Percentiles rank a stretch among this genome's conserved stretches.
These are phyloP conservation scores for Zymoseptoria brevis DNA, from an alignment of 2,329 filamentous ascomycete genomes.

Conservation along the genomic window DNA sequence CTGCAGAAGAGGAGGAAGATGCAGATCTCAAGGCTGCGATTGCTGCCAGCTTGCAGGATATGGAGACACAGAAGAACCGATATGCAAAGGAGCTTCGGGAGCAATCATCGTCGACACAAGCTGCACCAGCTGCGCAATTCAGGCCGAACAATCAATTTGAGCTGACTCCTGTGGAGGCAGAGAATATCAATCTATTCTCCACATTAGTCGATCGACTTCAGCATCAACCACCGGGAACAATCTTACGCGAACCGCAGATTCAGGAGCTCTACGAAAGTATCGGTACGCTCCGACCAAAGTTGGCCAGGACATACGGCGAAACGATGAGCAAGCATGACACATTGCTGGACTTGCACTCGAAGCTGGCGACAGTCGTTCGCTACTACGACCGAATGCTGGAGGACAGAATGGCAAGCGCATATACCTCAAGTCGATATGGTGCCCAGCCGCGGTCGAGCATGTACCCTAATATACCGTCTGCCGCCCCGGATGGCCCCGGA, in stretches of 20 bases:
- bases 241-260: conserved; percentile 92
- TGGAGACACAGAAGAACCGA: conserved; percentile 95
- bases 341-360: conserved; percentile 85
- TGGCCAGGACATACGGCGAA: conserved; percentile 92
- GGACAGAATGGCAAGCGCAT: conserved; percentile 85
- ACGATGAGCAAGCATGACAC: conserved; percentile 99
- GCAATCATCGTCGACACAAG: conserved; percentile 47
- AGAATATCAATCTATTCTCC: conserved; percentile 94
- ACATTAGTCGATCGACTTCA: conserved; percentile 91
- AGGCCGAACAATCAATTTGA: conserved; percentile 87
- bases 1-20: conserved; percentile 70
- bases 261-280: conserved; percentile 98
- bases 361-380: conserved; percentile 88
- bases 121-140: conserved; percentile 45
- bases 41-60: conserved; percentile 86
- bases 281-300: conserved; percentile 81
- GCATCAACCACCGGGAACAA: conserved; percentile 90
- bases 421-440: conserved; percentile 60
- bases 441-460: conserved; percentile 45
- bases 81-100: conserved; percentile 78
- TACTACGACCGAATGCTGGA: conserved; percentile 99
- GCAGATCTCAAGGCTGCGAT: conserved; percentile 91
- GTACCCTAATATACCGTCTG: conserved; percentile 63
- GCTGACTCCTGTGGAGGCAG: conserved; percentile 82
- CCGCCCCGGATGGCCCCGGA: conserved; percentile 38